Conservation (phyloP, 2,329 filamentous ascomycete species). For the Trichoderma sp. region DNA sequence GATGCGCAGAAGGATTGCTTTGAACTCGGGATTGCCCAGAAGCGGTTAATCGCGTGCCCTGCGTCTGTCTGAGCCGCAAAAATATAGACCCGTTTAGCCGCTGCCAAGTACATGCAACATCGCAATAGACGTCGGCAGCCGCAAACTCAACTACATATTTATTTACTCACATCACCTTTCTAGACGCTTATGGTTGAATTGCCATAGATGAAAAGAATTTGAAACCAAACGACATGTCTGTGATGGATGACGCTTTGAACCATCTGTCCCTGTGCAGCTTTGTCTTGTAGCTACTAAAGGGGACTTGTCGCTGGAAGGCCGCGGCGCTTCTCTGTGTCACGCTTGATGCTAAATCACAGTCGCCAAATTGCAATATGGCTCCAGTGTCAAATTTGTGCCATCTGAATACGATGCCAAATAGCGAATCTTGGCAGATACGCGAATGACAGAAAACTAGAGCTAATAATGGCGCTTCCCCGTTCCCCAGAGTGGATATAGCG, state of each 20-base stretch:
- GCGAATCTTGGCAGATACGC: not conserved
- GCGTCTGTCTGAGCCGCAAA: conserved; percentile 4
- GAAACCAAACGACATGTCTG: not conserved
- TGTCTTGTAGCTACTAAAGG: not conserved
- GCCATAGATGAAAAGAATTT: not conserved
- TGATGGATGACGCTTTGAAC: not conserved
- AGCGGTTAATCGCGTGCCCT: not conserved
- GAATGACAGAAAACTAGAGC: not conserved
- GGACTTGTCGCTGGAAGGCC: not conserved
- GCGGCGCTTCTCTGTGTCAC: not conserved
- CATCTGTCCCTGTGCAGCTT: not conserved
- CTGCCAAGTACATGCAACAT: not conserved
- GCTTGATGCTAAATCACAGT: not conserved
- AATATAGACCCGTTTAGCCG: not conserved
- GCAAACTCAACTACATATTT: not conserved
- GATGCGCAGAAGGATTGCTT: not conserved
- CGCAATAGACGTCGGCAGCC: not conserved
- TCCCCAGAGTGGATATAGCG: not conserved
- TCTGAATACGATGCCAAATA: not conserved
- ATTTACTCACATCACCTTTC: not conserved
- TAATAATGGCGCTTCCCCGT: not conserved
- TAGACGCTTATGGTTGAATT: not conserved
- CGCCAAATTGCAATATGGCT: not conserved
- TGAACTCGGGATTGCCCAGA: not conserved
- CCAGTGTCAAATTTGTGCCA: not conserved